Conservation (phyloP, 805 yeast genomes). For the Saccharomycopsis babjevae region DNA sequence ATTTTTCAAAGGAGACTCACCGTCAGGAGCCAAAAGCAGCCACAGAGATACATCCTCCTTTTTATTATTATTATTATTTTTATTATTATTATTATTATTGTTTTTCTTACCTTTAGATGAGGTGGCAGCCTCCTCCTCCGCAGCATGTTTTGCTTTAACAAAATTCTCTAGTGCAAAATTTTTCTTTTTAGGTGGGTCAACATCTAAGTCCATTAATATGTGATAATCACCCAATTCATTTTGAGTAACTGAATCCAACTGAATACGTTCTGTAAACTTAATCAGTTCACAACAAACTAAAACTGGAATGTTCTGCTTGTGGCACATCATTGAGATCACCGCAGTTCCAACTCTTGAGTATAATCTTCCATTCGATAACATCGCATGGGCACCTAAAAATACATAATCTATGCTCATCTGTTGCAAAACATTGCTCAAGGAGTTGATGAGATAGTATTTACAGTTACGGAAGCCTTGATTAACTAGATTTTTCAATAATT, state of each 20-base stretch:
- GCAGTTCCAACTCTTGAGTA: conserved; percentile 95
- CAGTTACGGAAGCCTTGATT: conserved; percentile 49
- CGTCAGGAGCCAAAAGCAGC: conserved; percentile 21
- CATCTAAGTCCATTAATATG: conserved; percentile 45
- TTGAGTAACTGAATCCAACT: conserved; percentile 87
- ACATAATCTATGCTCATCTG: conserved; percentile 70
- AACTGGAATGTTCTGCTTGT: conserved; percentile 83
- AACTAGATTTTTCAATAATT: conserved; percentile 55
- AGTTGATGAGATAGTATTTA: conserved; percentile 70
- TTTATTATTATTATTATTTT: conserved; percentile 19
- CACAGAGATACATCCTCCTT: conserved; percentile 15
- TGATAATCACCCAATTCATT: conserved; percentile 83
- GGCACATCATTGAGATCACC: conserved; percentile 82
- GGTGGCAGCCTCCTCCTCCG: not conserved
- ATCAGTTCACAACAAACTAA: conserved; percentile 91
- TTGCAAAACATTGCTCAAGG: conserved; percentile 69
- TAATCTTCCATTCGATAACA: conserved; percentile 88
- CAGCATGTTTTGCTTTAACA: conserved; percentile 26
- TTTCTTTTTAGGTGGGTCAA: conserved; percentile 43
- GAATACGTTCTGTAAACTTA: conserved; percentile 91
- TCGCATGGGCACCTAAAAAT: conserved; percentile 92
- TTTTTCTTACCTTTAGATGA: conserved; percentile 22
- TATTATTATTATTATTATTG: conserved; percentile 22
- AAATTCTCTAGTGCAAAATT: conserved; percentile 61
- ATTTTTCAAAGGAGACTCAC: conserved; percentile 21